Base-by-base conservation (phyloP, 768 basidiomycete genomes). In the Leucosporidium creatinivorum region DNA sequence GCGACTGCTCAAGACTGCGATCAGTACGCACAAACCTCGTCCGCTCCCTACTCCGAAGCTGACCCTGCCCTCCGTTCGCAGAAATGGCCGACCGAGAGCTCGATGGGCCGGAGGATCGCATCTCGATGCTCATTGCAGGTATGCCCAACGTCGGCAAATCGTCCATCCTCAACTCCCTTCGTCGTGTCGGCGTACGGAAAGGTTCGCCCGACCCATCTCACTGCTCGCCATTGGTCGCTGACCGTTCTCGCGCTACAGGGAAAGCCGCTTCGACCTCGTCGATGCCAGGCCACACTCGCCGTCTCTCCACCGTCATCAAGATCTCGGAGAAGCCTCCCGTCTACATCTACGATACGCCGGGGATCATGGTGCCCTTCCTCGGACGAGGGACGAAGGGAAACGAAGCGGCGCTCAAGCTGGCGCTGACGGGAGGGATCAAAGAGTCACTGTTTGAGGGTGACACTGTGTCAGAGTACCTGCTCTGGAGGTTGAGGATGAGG, bases 81-180 rank as follows among this genome's bases (percentile, higher is more conserved):
- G 70, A 57, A 0, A 56, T 72, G 8, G 67, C 67, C 0, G 64
- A 66, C 21, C 52, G 70, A 26, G 66, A 66, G 5, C 63, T 69
- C 17, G 66, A 69, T 17, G 66, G 66, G n/a, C 63, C 66, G 18
- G 68, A 67, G 33, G 68, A 73, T 59, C 67, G 67, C 28, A 69
- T 73, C 26, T 62, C 51, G 74, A 87, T 97, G 10, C 83, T 97
- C 3, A 91, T 98, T 28, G 87, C 96, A 66, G 96, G 96, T 28
- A 98, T 99, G 94, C 96, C 96, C 23, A 98, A 98, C 77, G 92
- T 97, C 57, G 94, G 94, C 51, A 98, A 99, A 80, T 97, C 93
- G 19, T 93, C 91, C 3, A 79, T 98, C 60, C 81, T 99, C 18
- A 99, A 99, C 76, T 85, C 91, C 1, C 82, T 99, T 31, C 85